Conservation (phyloP, 768 basidiomycete species). For the Hysterangium stoloniferum region DNA sequence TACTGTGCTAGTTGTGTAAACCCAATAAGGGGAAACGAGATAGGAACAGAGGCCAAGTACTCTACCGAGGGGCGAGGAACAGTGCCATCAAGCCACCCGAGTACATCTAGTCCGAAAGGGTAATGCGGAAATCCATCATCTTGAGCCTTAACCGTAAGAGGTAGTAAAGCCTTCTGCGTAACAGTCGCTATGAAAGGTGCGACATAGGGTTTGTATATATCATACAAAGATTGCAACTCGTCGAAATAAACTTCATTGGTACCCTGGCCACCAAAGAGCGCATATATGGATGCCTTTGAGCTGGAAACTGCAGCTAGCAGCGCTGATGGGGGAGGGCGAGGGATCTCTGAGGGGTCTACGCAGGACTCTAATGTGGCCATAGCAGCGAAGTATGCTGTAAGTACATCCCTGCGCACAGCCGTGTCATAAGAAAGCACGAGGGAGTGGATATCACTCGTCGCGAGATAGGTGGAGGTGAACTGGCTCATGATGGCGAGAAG, state of each 20-base stretch:
- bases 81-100: slow-evolving; percentile 75
- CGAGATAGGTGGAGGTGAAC: slow-evolving; percentile 72
- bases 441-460: slow-evolving; percentile 70
- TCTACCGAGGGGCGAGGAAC: slow-evolving; percentile 64
- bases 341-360: slow-evolving; percentile 43
- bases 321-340: slow-evolving; percentile 54
- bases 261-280: slow-evolving; percentile 95
- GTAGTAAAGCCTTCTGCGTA: slow-evolving; percentile 58
- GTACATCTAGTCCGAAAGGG: slow-evolving; percentile 70
- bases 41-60: slow-evolving; percentile 88
- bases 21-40: slow-evolving; percentile 94
- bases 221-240: slow-evolving; percentile 85
- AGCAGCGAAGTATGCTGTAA: slow-evolving; percentile 74
- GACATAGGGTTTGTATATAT: slow-evolving; percentile 87
- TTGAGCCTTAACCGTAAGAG: slow-evolving; percentile 56
- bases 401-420: slow-evolving; percentile 68
- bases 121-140: slow-evolving; percentile 54
- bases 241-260: slow-evolving; percentile 98
- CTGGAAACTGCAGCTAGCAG: slow-evolving; percentile 54
- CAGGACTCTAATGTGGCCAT: slow-evolving; percentile 59
- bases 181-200: slow-evolving; percentile 57
- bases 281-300: slow-evolving; percentile 74
- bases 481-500: slow-evolving; percentile 68
- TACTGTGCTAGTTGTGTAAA: slow-evolving; percentile 95
- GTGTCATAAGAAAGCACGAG: slow-evolving; percentile 67